phyloP scores from a whole-genome alignment of 768 basidiomycete species.

The Naganishia randhawae region DNA sequence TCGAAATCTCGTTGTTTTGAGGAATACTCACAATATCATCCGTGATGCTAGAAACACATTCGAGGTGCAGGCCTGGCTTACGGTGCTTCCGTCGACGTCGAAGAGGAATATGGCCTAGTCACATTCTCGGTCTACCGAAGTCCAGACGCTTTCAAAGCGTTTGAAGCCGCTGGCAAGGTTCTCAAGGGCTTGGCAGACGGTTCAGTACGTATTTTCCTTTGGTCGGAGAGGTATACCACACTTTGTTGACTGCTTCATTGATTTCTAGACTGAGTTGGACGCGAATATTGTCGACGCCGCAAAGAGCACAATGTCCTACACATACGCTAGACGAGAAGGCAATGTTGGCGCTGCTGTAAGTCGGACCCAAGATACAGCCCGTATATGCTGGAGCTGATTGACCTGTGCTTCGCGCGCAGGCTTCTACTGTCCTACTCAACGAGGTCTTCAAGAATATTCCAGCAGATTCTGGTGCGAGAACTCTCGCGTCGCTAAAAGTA shows the following conservation, averaged over 20 bases:
- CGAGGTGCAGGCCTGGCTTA: conserved; percentile 93
- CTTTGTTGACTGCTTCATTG: not conserved
- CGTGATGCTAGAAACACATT: conserved; percentile 53
- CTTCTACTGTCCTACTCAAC: conserved; percentile 76
- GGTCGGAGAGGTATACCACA: conserved; percentile 22
- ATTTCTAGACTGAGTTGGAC: conserved; percentile 68
- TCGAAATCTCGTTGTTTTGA: not conserved
- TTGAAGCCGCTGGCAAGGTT: conserved; percentile 71
- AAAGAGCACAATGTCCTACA: conserved; percentile 84
- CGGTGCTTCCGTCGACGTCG: conserved; percentile 71
- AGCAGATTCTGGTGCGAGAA: conserved; percentile 66
- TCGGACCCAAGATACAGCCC: conserved; percentile 7
- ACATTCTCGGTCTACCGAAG: conserved; percentile 41
- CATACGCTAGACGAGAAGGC: conserved; percentile 72
- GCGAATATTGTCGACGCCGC: conserved; percentile 80
- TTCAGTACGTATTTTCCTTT: conserved; percentile 57
- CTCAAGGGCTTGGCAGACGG: conserved; percentile 76
- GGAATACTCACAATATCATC: not conserved
- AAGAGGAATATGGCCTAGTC: conserved; percentile 62
- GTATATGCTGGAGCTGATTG: not conserved
- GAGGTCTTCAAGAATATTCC: conserved; percentile 83
- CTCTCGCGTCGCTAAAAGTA: conserved; percentile 68
- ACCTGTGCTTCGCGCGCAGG: conserved; percentile 54
- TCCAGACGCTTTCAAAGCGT: conserved; percentile 61
- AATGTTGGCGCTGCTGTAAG: conserved; percentile 82